Base-by-base conservation (phyloP, 2,329 filamentous ascomycete genomes). In the Aspergillus sp. region DNA sequence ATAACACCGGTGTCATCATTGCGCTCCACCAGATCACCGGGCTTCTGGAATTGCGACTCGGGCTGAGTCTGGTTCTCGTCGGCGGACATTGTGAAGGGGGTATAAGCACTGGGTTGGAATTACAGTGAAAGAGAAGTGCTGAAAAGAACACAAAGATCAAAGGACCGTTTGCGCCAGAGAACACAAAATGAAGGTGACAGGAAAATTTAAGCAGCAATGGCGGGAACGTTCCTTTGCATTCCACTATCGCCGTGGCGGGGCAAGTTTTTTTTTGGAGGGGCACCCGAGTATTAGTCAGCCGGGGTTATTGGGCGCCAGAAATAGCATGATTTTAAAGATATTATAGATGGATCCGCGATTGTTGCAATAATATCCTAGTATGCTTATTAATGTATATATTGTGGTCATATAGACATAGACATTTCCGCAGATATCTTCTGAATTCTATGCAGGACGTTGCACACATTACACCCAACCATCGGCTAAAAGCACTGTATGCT, bases 1-100 rank as follows among this genome's bases (percentile, higher is more conserved):
- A 80, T 78, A 5, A 80, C 68, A 38, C 78, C 79, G n/a, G 71
- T 75, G 41, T 78, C 77, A 28, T 79, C 76, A 59, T 78, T 66
- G 47, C 67, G 67, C 61, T 78, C 73, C 13, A 77, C 73, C 45
- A 78, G 63, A 57, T 78, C 73, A 6, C 74, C 71, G n/a, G 73
- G 70, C 48, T 75, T 76, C 59, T 77, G 71, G 60, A 77, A 77
- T 49, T 75, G 73, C 39, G 73, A 72, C 54, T 72, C 70, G 4
- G 61, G 60, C 57, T 67, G 57, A 36, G 57, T 55, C 17, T 36
- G 53, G 17, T 53, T 63, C 15, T 73, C 64, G 45, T 71, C 64
- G 52, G 59, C 59, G 9, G 72, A 72, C 73, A 75, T 75, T 58
- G 23, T 73, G 58, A 19, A 23, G 25, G 39, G 25, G 8, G 12